These are phyloP conservation scores for Fibroporia radiculosa DNA, from an alignment of 768 basidiomycete species.

Conservation along the genomic window DNA sequence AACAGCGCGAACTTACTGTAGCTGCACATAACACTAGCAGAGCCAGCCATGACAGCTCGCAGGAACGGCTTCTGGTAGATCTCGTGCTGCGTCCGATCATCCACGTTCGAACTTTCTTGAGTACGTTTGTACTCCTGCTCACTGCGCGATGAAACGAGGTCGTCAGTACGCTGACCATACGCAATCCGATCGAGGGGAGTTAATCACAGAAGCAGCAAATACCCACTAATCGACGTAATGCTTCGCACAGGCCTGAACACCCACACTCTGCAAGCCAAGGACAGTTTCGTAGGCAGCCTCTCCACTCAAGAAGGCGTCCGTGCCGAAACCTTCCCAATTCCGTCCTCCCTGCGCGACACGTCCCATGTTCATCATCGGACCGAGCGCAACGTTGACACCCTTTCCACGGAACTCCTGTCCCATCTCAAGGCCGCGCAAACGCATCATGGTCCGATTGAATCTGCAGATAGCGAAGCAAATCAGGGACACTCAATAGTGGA, in stretches of 20 bases:
- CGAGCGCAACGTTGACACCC: constrained; percentile 74
- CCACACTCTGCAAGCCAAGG: constrained; percentile 70
- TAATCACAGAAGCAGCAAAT: neutral
- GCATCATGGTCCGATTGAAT: constrained; percentile 73
- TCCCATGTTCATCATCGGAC: constrained; percentile 88
- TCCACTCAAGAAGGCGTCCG: constrained; percentile 81
- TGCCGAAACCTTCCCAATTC: constrained; percentile 94
- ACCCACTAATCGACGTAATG: constrained; percentile 72
- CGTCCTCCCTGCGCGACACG: constrained; percentile 72
- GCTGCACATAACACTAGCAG: constrained; percentile 68
- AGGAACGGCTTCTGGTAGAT: constrained; percentile 66
- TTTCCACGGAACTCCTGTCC: constrained; percentile 81
- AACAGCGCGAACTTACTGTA: constrained; percentile 52
- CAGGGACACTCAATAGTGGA: no score
- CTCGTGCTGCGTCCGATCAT: constrained; percentile 76
- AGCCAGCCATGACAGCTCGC: constrained; percentile 67
- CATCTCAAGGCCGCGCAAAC: constrained; percentile 69
- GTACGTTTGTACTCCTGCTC: constrained; percentile 65
- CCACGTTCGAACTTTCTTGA: constrained; percentile 54
- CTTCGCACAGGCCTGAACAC: constrained; percentile 84
- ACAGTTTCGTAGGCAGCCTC: constrained; percentile 77
- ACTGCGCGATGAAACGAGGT: no score
- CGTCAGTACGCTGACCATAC: no score
- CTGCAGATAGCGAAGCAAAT: no score
- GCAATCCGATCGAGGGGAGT: neutral